Evolutionary conservation across 2,329 filamentous ascomycete species (phyloP).

Genomic region (Aspergillus japonicus): DNA sequence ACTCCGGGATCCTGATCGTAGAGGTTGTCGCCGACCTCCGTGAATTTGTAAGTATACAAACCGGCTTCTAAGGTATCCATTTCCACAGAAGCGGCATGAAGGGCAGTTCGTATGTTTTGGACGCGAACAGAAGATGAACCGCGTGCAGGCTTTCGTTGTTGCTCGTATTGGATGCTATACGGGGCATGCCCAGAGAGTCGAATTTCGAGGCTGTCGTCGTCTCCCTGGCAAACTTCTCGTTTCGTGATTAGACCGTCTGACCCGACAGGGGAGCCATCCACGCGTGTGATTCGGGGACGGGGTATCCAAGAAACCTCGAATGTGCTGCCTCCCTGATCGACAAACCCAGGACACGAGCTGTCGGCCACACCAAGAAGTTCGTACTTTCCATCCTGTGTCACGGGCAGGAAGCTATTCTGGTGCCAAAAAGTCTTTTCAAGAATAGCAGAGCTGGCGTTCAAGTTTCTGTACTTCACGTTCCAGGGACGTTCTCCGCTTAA

Average conservation of each 20-base stretch:
- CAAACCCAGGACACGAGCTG: constrained; percentile 73
- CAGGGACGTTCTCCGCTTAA: constrained; percentile 84
- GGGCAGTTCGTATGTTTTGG: constrained; percentile 73
- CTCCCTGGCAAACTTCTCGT: constrained; percentile 86
- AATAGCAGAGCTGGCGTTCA: constrained; percentile 53
- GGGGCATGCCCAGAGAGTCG: constrained; percentile 77
- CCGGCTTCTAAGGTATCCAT: constrained; percentile 86
- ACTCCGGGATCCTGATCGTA: constrained; percentile 74
- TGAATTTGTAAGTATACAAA: constrained; percentile 81
- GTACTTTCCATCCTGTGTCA: constrained; percentile 70
- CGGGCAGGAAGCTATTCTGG: constrained; percentile 68
- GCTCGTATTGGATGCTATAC: constrained; percentile 78
- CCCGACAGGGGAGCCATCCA: constrained; percentile 49
- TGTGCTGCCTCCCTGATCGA: constrained; percentile 69
- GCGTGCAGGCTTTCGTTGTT: constrained; percentile 68
- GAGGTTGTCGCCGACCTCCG: constrained; percentile 76
- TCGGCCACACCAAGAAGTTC: constrained; percentile 77
- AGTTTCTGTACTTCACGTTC: constrained; percentile 72
- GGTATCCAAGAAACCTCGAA: constrained; percentile 87
- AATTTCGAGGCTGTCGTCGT: constrained; percentile 85
- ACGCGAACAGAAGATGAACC: constrained; percentile 65
- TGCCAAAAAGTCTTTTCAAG: constrained; percentile 51
- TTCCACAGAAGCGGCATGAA: constrained; percentile 72
- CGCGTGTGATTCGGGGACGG: constrained; percentile 68
- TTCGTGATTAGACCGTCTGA: constrained; percentile 63